These are phyloP conservation scores for Plectosphaerella plurivora DNA, from an alignment of 2,329 filamentous ascomycete species.

Conservation along the genomic window DNA sequence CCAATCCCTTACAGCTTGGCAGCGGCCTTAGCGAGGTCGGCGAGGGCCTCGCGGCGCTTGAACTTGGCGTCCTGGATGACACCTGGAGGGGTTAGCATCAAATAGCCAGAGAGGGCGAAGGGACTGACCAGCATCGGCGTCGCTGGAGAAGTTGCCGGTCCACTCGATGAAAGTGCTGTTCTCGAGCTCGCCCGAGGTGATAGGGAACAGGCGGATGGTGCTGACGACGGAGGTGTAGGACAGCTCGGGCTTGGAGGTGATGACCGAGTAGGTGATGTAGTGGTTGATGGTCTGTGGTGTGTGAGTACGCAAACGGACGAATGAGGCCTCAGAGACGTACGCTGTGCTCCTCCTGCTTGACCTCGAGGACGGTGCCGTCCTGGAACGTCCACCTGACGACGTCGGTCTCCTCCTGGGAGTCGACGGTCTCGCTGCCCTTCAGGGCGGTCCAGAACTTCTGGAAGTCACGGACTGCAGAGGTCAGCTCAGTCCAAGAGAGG, in stretches of 20 bases:
- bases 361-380: conserved; percentile 63
- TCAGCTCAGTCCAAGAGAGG: background rate
- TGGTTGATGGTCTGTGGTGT: conserved; percentile 58
- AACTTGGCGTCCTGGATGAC: conserved; percentile 73
- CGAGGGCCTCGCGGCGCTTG: conserved; percentile 69
- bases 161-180: conserved; percentile 65
- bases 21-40: conserved; percentile 55
- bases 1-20: conserved; percentile 22
- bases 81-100: conserved; percentile 31
- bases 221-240: conserved; percentile 63
- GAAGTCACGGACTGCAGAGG: conserved; percentile 51
- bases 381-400: conserved; percentile 68
- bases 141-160: conserved; percentile 65
- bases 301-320: background rate
- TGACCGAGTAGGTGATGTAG: conserved; percentile 71
- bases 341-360: conserved; percentile 74
- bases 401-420: conserved; percentile 62
- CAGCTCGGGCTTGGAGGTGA: conserved; percentile 60
- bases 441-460: conserved; percentile 63
- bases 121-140: conserved; percentile 62
- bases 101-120: too few species aligned
- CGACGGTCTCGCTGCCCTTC: conserved; percentile 57
- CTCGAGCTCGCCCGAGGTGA: conserved; percentile 63
- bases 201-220: conserved; percentile 60
- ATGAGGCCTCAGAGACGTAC: conserved; percentile 32